Conservation (phyloP, 2,329 filamentous ascomycete species). For the Delphinella strobiligena region DNA sequence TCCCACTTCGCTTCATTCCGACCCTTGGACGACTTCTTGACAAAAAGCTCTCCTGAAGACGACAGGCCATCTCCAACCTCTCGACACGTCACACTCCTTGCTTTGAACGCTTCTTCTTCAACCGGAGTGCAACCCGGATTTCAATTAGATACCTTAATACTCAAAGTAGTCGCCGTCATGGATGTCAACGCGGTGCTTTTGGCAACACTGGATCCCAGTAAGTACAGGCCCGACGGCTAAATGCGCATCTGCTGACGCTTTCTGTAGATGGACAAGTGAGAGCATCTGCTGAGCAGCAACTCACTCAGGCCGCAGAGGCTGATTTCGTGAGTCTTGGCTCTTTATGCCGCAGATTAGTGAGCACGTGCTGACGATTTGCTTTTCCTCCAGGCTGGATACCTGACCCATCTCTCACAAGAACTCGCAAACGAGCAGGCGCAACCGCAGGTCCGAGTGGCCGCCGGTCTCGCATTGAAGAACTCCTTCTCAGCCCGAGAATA, state of each 20-base stretch:
- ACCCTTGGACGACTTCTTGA: not conserved
- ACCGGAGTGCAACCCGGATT: not conserved
- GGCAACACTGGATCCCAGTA: constrained; percentile 92
- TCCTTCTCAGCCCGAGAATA: constrained; percentile 91
- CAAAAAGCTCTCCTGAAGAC: not conserved
- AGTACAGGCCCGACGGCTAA: constrained; percentile 31
- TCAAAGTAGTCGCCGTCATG: constrained; percentile 44
- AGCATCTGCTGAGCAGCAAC: constrained; percentile 86
- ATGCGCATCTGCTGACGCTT: not conserved
- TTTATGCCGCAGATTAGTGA: constrained; percentile 19
- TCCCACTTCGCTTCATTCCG: constrained; percentile 4
- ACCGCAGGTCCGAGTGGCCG: constrained; percentile 79
- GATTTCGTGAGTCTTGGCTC: constrained; percentile 67
- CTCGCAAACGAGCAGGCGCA: constrained; percentile 81
- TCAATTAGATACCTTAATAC: not conserved
- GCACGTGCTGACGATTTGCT: constrained; percentile 17
- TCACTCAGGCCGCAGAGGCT: constrained; percentile 79
- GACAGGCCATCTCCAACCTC: not conserved
- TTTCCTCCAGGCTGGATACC: constrained; percentile 65
- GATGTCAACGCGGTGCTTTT: constrained; percentile 97
- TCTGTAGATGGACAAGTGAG: constrained; percentile 74
- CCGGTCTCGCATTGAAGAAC: constrained; percentile 95
- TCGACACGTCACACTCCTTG: not conserved
- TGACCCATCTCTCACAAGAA: constrained; percentile 83
- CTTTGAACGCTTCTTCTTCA: not conserved